phyloP scores from a whole-genome alignment of 768 basidiomycete genomes.

The Rhodotorula diobovata region DNA sequence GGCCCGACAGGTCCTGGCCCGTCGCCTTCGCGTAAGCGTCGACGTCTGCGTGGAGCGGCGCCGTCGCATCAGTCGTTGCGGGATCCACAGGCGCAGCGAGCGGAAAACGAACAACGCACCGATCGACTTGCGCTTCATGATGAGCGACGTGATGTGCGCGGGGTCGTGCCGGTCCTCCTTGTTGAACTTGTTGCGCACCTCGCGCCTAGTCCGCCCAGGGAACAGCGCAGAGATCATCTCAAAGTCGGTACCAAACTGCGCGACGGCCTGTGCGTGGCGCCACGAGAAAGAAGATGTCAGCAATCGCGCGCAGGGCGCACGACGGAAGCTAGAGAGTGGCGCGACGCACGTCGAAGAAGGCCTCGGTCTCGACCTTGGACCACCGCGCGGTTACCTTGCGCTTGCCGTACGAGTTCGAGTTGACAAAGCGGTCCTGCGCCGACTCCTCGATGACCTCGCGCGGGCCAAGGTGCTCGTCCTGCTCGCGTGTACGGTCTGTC shows the following conservation, averaged over 20 bases:
- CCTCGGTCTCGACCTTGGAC: constrained; percentile 82
- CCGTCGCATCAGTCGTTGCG: not conserved
- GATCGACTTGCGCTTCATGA: constrained; percentile 48
- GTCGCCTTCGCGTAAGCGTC: constrained; percentile 22
- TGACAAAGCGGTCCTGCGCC: constrained; percentile 74
- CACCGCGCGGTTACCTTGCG: constrained; percentile 70
- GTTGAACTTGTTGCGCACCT: constrained; percentile 91
- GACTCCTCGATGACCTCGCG: constrained; percentile 53
- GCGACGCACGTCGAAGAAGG: constrained; percentile 72
- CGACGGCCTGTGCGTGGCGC: constrained; percentile 62
- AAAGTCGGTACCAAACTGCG: constrained; percentile 87
- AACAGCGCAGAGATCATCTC: constrained; percentile 82
- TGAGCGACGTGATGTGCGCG: constrained; percentile 65
- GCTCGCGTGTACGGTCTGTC: not conserved
- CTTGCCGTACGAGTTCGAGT: constrained; percentile 74
- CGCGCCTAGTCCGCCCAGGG: constrained; percentile 76
- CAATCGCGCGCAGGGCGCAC: too few species aligned
- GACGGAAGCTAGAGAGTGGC: not conserved
- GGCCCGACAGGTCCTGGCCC: constrained; percentile 37
- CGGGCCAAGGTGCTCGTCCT: constrained; percentile 3
- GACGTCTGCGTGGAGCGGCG: constrained; percentile 12
- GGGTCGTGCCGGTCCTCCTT: constrained; percentile 77
- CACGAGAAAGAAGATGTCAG: not conserved
- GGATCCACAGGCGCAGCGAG: too few species aligned
- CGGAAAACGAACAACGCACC: constrained; percentile 3